A percentile compares a stretch with the other conserved stretches of the same genome.
Conservation (phyloP, 768 basidiomycete species). For the Amanita muscaria region DNA sequence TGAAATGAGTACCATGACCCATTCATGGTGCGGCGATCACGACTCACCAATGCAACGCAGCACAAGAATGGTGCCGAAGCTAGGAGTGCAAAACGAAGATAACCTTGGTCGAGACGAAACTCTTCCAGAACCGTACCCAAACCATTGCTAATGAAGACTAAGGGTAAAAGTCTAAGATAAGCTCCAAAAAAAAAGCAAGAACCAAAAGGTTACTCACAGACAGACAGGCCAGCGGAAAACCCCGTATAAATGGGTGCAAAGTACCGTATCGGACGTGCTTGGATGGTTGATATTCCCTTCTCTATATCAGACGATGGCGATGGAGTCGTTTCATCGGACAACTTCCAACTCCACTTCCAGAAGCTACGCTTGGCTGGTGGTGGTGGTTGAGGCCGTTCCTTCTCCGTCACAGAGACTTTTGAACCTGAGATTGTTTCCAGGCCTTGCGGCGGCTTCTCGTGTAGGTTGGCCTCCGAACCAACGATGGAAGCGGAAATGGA, state of each 20-base stretch:
- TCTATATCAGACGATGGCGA: conserved; percentile 39
- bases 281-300: conserved; percentile 29
- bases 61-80: conserved; percentile 61
- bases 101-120: conserved; percentile 55
- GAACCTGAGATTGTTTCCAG: conserved; percentile 24
- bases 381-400: conserved; percentile 18
- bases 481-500: conserved; percentile 32
- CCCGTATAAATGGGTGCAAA: conserved; percentile 70
- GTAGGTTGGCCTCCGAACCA: conserved; percentile 47
- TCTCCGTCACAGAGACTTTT: conserved; percentile 11
- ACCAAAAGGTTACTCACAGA: conserved; percentile 43
- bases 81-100: conserved; percentile 56
- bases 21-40: too few species aligned
- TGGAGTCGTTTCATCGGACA: conserved; percentile 25
- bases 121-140: conserved; percentile 52
- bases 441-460: conserved; percentile 37
- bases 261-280: conserved; percentile 43
- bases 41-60: conserved; percentile 63
- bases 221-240: conserved; percentile 52
- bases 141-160: conserved; percentile 67
- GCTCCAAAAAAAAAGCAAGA: not conserved
- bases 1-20: too few species aligned
- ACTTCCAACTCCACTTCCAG: conserved; percentile 32
- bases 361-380: conserved; percentile 17
- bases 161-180: conserved; percentile 2